These are phyloP conservation scores for Stylonectria norvegica DNA, from an alignment of 2,329 filamentous ascomycete genomes.

Conservation along the genomic window DNA sequence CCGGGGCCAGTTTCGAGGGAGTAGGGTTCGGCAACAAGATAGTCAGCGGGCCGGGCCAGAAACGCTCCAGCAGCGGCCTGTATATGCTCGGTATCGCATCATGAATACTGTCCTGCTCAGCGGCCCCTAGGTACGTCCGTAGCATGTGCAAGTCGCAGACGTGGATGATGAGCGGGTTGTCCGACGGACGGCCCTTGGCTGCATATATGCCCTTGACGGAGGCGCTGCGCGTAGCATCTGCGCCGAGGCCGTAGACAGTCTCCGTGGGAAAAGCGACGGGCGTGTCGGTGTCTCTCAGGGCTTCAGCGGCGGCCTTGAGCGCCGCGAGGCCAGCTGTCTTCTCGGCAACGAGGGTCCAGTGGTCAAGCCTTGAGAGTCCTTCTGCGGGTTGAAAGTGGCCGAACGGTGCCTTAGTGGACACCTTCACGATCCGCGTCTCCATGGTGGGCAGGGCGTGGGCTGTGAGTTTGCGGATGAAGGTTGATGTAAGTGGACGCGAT, in stretches of 20 bases:
- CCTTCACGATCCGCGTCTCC: constrained; percentile 40
- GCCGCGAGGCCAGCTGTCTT: constrained; percentile 32
- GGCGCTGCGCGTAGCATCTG: constrained; percentile 81
- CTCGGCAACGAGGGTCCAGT: constrained; percentile 39
- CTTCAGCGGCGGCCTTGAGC: constrained; percentile 62
- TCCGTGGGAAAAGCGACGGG: constrained; percentile 97
- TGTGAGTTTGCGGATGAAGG: constrained; percentile 12
- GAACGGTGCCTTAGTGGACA: constrained; percentile 30
- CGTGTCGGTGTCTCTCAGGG: constrained; percentile 61
- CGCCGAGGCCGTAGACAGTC: constrained; percentile 95
- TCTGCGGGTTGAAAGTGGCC: constrained; percentile 32
- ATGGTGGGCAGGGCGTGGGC: constrained; percentile 25
- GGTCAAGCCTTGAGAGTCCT: constrained; percentile 35
- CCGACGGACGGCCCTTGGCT: constrained; percentile 84
- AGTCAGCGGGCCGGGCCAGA: constrained; percentile 94
- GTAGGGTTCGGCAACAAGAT: constrained; percentile 77
- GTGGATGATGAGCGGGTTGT: constrained; percentile 95
- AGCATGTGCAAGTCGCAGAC: constrained; percentile 78
- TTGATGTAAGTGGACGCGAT: constrained; percentile 26
- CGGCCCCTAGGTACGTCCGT: constrained; percentile 52
- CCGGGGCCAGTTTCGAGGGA: constrained; percentile 72
- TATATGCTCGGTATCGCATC: constrained; percentile 70
- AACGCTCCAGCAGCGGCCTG: constrained; percentile 68
- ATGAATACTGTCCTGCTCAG: constrained; percentile 29
- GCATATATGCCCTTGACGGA: constrained; percentile 90